Evolutionary conservation across 163 green algal species (phyloP).

Genomic region (Chlorella variabilis): DNA sequence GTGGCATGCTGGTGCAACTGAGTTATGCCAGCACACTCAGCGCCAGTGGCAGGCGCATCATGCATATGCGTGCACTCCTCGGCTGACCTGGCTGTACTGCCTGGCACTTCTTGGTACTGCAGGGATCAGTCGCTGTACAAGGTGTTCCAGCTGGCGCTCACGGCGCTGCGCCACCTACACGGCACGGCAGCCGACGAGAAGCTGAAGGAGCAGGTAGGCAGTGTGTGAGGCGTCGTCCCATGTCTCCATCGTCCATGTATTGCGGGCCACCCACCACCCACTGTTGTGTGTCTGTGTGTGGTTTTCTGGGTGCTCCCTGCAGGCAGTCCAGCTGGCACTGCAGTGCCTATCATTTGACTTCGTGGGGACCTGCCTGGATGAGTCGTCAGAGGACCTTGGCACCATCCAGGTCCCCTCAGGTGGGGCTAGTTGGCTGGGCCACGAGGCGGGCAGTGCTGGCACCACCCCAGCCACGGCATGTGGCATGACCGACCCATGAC

Average conservation of each 20-base stretch:
- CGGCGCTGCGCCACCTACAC: conserved; percentile 72
- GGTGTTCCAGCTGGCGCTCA: conserved; percentile 77
- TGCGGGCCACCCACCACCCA: no score
- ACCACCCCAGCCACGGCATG: no score
- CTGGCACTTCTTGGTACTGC: no score
- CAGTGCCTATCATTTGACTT: conserved; percentile 97
- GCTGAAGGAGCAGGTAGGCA: conserved; percentile 74
- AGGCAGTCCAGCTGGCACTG: conserved; percentile 86
- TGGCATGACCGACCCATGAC: neutral
- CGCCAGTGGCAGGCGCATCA: no score
- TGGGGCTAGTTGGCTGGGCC: neutral
- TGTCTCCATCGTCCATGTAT: neutral
- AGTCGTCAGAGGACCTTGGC: conserved; percentile 93
- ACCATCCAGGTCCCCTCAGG: conserved; percentile 91
- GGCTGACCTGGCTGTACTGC: no score
- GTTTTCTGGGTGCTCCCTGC: conserved; percentile 28
- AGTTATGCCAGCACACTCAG: no score
- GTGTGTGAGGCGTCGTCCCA: no score
- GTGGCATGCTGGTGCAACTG: no score
- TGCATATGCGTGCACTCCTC: no score
- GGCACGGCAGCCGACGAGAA: conserved; percentile 66
- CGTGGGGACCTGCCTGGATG: conserved; percentile 96
- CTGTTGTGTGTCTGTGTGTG: no score
- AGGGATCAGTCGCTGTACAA: conserved; percentile 66
- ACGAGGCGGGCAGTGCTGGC: no score